Evolutionary conservation across 169 alveolate species (phyloP), one percentile per base, ranked within the genome.

Genomic region (Cryptosporidium muris): DNA sequence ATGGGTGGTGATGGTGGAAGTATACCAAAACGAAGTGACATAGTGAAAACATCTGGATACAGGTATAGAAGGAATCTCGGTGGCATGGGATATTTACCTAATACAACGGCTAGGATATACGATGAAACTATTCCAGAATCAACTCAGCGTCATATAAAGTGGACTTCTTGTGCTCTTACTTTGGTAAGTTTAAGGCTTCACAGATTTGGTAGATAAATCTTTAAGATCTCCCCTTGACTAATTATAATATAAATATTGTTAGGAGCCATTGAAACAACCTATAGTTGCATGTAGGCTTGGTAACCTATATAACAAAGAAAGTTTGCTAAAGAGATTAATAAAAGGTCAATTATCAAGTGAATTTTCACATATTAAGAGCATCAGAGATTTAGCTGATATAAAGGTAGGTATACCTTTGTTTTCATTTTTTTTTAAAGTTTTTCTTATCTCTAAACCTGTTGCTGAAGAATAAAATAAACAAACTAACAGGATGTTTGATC

Each of bases 1-100:
- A 93, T 93, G 96, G 96, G 96, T 43, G 96, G 96, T 58, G 96
- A 93, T 63, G 96, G 96, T 34, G 96, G 96, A 51, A 89, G 95
- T 48, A 91, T 93, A 49, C 95, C 96, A 11, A 85, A 91, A 38
- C 90, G 96, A 66, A 91, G 88, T 37, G 96, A 93, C 80, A 45
- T 93, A 80, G 96, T 93, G 36, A 81, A 92, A 51, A 93, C 96
- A 16, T 81, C 89, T 52, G 96, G 96, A 6, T 93, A 82, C 65
- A 82, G 68, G 64, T 93, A 92, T 66, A 80, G 81, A 53, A 60
- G 96, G 58, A 93, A 93, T 65, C 81, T 93, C 45, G 96, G 96
- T 25, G 96, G 96, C n/a, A 93, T 93, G 96, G 96, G 96, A 8
- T 93, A 93, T 65, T 67, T 90, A 48, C 96, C 96, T 9, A 93